These are phyloP conservation scores for Aspergillus udagawae DNA, from an alignment of 2,329 filamentous ascomycete genomes.

Conservation along the genomic window DNA sequence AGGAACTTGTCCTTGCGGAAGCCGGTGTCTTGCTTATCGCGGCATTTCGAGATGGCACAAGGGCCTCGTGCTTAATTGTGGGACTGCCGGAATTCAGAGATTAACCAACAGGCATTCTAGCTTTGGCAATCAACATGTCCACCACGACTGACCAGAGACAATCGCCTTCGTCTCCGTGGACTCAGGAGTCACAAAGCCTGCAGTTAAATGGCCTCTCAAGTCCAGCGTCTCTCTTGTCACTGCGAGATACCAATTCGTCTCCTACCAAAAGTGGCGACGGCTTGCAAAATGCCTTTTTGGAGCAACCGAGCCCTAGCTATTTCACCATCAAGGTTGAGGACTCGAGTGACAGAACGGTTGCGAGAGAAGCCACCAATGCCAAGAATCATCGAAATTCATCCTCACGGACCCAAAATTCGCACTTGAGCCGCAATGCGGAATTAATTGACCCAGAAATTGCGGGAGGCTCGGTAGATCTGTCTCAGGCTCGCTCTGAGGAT, in stretches of 20 bases:
- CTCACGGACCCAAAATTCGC: slow-evolving; percentile 62
- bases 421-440: slow-evolving; percentile 45
- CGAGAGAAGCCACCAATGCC: slow-evolving; percentile 54
- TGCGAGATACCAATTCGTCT: slow-evolving; percentile 17
- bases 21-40: not conserved
- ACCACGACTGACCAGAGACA: slow-evolving; percentile 30
- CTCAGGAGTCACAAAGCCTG: slow-evolving; percentile 20
- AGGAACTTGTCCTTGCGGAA: not conserved
- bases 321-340: slow-evolving; percentile 70
- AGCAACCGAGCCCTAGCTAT: slow-evolving; percentile 70
- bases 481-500: slow-evolving; percentile 39
- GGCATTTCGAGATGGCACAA: slow-evolving; percentile 15
- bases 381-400: slow-evolving; percentile 72
- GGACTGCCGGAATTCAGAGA: slow-evolving; percentile 4
- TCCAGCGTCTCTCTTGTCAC: slow-evolving; percentile 16
- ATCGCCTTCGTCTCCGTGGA: slow-evolving; percentile 33
- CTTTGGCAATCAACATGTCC: slow-evolving; percentile 16
- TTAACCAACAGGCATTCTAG: not conserved
- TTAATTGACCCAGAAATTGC: slow-evolving; percentile 60
- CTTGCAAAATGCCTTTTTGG: slow-evolving; percentile 13
- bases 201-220: slow-evolving; percentile 17
- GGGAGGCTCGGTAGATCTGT: slow-evolving; percentile 70
- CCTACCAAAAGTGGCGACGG: slow-evolving; percentile 18
- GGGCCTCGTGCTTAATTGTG: slow-evolving; percentile 6
- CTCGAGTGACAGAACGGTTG: slow-evolving; percentile 59